phyloP scores from a whole-genome alignment of 1,284 basidiomycete genomes.

The Pholiota adiposa region DNA sequence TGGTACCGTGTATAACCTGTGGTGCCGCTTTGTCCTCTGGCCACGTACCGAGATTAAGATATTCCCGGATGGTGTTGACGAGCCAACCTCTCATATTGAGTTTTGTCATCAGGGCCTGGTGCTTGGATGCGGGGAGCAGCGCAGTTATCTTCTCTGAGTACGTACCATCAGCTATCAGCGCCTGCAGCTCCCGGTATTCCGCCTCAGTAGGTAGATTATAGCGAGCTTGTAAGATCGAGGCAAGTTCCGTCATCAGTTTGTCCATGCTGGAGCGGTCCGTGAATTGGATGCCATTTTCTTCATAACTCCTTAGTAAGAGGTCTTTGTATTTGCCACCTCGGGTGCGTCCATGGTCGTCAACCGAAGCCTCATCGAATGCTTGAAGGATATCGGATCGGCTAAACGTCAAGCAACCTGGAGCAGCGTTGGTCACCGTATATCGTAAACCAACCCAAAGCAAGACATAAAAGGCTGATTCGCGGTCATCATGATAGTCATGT shows the following conservation, averaged over 20 bases:
- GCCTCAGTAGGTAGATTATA: not conserved
- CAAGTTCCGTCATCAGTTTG: not conserved
- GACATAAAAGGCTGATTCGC: constrained; percentile 10
- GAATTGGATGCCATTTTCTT: not conserved
- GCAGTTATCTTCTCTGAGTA: not conserved
- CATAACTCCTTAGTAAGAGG: not conserved
- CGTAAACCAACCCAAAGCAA: constrained; percentile 8
- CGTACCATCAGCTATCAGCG: no score
- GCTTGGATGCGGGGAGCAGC: not conserved
- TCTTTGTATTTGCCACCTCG: not conserved
- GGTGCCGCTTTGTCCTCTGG: no score
- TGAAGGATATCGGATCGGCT: not conserved
- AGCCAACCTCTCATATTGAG: constrained; percentile 3
- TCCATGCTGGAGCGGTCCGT: not conserved
- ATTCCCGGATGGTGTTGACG: constrained; percentile 2
- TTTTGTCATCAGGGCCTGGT: not conserved
- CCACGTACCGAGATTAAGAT: no score
- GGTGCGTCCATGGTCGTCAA: not conserved
- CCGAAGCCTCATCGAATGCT: not conserved
- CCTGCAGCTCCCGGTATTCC: not conserved
- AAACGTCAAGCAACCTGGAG: not conserved
- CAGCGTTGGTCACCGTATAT: not conserved
- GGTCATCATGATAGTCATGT: constrained; percentile 4
- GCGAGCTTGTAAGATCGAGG: not conserved
- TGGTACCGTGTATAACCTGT: no score